These are phyloP conservation scores for Madurella fahalii DNA, from an alignment of 2,329 filamentous ascomycete species.

Conservation along the genomic window DNA sequence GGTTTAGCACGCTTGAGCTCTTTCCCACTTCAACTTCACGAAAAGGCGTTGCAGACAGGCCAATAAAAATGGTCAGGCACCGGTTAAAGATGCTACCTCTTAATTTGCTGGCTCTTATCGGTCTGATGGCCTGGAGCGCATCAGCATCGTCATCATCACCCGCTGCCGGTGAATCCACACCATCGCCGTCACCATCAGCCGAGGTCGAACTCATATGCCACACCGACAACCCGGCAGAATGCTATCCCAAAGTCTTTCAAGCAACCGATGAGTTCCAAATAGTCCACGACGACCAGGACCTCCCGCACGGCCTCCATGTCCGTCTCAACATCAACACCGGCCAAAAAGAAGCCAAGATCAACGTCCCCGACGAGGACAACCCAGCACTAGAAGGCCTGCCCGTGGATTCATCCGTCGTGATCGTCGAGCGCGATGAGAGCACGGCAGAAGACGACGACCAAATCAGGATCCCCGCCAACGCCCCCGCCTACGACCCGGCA, in stretches of 20 bases:
- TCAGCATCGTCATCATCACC: conserved; percentile 29
- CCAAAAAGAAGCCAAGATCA: conserved; percentile 61
- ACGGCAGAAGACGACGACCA: conserved; percentile 19
- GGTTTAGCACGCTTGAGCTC: no score
- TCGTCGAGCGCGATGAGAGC: conserved; percentile 47
- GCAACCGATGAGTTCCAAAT: conserved; percentile 62
- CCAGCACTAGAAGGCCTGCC: conserved; percentile 47
- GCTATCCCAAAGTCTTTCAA: conserved; percentile 62
- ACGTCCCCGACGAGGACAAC: conserved; percentile 52
- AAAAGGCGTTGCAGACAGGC: neutral
- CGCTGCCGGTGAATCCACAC: conserved; percentile 13
- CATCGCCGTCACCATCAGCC: conserved; percentile 34
- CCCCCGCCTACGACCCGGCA: conserved; percentile 54
- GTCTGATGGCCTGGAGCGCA: conserved; percentile 19
- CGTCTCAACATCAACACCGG: conserved; percentile 62
- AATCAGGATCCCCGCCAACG: conserved; percentile 41
- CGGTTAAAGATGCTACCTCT: conserved; percentile 18
- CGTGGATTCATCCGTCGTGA: conserved; percentile 49
- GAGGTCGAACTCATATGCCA: conserved; percentile 61
- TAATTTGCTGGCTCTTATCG: conserved; percentile 22
- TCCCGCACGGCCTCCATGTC: conserved; percentile 63
- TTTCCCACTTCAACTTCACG: neutral
- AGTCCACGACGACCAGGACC: conserved; percentile 60
- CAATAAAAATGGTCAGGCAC: conserved; percentile 16
- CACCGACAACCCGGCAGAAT: conserved; percentile 55